These are phyloP conservation scores for Pichia heedii DNA, from an alignment of 805 yeast genomes.

Conservation along the genomic window DNA sequence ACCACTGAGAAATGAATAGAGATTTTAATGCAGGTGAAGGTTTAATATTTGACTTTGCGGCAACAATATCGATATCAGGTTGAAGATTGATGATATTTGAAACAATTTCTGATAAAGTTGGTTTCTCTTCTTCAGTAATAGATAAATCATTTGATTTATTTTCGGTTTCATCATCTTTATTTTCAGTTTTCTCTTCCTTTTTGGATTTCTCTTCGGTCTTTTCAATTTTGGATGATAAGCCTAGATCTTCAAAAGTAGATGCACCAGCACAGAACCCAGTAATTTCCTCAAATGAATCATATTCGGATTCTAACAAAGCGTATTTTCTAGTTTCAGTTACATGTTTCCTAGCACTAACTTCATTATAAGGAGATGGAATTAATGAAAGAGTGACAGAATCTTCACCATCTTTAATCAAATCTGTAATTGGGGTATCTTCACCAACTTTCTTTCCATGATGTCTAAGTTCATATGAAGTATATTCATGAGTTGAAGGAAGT, in stretches of 20 bases:
- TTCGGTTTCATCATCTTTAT: conserved; percentile 13
- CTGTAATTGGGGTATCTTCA: conserved; percentile 17
- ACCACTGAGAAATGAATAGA: conserved; percentile 65
- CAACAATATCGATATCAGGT: conserved; percentile 15
- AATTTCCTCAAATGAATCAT: conserved; percentile 33
- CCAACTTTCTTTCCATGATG: conserved; percentile 28
- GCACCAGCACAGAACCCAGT: conserved; percentile 39
- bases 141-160: conserved; percentile 17
- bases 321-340: conserved; percentile 53
- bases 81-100: conserved; percentile 12
- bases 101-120: conserved; percentile 13
- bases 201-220: no score
- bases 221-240: conserved; percentile 29
- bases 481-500: conserved; percentile 47
- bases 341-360: conserved; percentile 53
- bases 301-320: conserved; percentile 41
- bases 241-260: conserved; percentile 36
- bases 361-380: conserved; percentile 50
- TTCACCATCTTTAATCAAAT: conserved; percentile 24
- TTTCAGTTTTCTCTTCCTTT: conserved; percentile 11
- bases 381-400: conserved; percentile 34
- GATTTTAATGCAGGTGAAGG: conserved; percentile 46
- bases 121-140: conserved; percentile 27
- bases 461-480: conserved; percentile 49
- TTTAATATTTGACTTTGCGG: conserved; percentile 26